Evolutionary conservation across 2,329 filamentous ascomycete genomes (phyloP), one percentile per base, ranked within the genome.

Genomic region (Sporothrix dimorphospora): DNA sequence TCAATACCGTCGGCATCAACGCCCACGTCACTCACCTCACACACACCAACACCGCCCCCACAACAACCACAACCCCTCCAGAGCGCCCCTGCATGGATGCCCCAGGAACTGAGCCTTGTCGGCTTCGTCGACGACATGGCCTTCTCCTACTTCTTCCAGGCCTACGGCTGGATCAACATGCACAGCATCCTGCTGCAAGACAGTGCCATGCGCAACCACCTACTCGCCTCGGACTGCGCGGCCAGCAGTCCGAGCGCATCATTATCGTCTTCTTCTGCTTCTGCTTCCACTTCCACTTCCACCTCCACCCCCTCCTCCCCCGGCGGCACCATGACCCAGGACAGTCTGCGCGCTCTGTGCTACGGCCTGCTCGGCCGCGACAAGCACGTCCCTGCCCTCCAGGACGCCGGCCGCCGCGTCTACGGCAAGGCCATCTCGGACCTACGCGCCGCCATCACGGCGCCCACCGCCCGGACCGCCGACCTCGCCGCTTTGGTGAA

Each of bases 101-200:
- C 74, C 2, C 72, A 42, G 6, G 75, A 75, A 49, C 71, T 77
- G 68, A 76, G 74, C 70, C 71, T 78, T 4, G 71, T 70, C 0
- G 75, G 76, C 14, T 78, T 78, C 30, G 72, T 76, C 69, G 76
- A 78, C 71, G 75, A 78, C 70, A 76, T 78, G 72, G 73, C 77
- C 2, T 75, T 77, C 24, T 76, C 76, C 49, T 77, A 78, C 75
- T 77, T 78, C 69, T 78, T 78, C 55, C 73, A 75, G 21, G 74
- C 77, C 11, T 78, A 78, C 42, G 75, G 77, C 49, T 78, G 77
- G 77, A 77, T 77, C 71, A 77, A 77, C 72, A 77, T 78, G 74
- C 76, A 77, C 74, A 78, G 77, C 57, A 74, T 77, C 11, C 72
- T 78, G 66, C 69, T 78, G 38, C 76, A 77, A 40, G 76, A 78